Conservation (phyloP, 2,329 filamentous ascomycete species). For the Coniochaeta sp. region DNA sequence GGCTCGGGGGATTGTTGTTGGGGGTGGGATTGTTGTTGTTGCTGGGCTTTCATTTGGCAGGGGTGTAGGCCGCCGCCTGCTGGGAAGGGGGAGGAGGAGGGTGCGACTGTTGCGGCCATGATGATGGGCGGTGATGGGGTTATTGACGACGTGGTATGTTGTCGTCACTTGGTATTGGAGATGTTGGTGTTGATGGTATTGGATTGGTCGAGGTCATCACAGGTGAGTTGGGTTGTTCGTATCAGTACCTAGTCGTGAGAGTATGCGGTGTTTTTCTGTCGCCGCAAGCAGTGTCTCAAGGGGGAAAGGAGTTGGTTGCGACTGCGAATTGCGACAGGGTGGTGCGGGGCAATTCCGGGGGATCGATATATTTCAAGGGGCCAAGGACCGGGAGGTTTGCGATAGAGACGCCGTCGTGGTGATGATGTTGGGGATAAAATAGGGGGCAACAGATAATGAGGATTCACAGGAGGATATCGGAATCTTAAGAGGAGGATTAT, state of each 20-base stretch:
- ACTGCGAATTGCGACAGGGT: background rate
- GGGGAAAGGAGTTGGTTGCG: background rate
- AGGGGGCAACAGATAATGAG: too few relatives aligned
- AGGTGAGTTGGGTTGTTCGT: background rate
- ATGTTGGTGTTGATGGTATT: background rate
- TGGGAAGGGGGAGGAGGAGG: slow-evolving; percentile 13
- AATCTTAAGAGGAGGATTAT: too few relatives aligned
- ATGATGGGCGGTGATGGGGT: background rate
- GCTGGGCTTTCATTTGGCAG: background rate
- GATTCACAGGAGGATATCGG: too few relatives aligned
- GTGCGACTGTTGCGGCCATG: slow-evolving; percentile 20
- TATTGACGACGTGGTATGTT: background rate
- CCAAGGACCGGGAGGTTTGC: background rate
- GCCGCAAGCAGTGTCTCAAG: background rate
- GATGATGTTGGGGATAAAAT: background rate
- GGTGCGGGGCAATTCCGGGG: slow-evolving; percentile 1
- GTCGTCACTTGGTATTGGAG: background rate
- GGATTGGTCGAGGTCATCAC: background rate
- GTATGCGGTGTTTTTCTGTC: background rate
- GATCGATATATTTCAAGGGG: background rate
- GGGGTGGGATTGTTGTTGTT: slow-evolving; percentile 10
- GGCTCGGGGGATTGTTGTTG: background rate
- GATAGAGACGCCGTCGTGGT: background rate
- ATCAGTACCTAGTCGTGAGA: background rate
- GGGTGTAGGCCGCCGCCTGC: slow-evolving; percentile 13